These are phyloP conservation scores for Candida hungchunana DNA, from an alignment of 805 yeast genomes.

Conservation along the genomic window DNA sequence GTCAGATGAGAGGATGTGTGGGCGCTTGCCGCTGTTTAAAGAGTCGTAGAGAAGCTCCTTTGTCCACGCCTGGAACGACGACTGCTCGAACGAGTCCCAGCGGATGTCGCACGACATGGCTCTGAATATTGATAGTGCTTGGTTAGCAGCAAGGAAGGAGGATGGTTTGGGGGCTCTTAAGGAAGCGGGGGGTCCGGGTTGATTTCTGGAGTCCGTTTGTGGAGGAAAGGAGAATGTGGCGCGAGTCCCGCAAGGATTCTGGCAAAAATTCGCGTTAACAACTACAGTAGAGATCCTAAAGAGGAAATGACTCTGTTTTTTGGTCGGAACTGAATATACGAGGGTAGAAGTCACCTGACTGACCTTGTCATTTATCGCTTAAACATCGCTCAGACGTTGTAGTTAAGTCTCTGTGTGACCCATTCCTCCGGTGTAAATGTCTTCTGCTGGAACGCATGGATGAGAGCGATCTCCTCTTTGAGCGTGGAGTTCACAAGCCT, in stretches of 20 bases:
- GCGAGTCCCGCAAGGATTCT: no score
- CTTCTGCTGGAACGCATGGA: slow-evolving; percentile 96
- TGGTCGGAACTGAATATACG: not conserved
- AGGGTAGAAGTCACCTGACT: not conserved
- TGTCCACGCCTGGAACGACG: slow-evolving; percentile 57
- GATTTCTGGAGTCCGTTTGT: not conserved
- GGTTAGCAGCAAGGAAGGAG: not conserved
- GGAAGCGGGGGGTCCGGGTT: no score
- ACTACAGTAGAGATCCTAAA: not conserved
- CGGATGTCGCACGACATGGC: slow-evolving; percentile 73
- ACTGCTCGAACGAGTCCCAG: slow-evolving; percentile 72
- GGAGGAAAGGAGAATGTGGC: not conserved
- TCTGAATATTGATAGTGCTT: not conserved
- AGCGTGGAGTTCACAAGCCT: slow-evolving; percentile 76
- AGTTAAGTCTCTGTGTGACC: slow-evolving; percentile 34
- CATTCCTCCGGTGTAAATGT: slow-evolving; percentile 88
- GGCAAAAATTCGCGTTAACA: no score
- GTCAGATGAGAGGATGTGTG: slow-evolving; percentile 64
- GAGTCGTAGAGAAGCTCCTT: slow-evolving; percentile 65
- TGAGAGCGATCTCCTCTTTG: slow-evolving; percentile 77
- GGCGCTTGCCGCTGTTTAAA: slow-evolving; percentile 66
- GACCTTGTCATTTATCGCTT: not conserved
- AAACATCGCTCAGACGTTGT: slow-evolving; percentile 14
- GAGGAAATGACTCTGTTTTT: not conserved
- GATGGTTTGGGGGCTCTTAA: no score